Evolutionary conservation across 2,329 filamentous ascomycete species (phyloP), one percentile per base, ranked within the genome.

Genomic region (Didymella lethalis): DNA sequence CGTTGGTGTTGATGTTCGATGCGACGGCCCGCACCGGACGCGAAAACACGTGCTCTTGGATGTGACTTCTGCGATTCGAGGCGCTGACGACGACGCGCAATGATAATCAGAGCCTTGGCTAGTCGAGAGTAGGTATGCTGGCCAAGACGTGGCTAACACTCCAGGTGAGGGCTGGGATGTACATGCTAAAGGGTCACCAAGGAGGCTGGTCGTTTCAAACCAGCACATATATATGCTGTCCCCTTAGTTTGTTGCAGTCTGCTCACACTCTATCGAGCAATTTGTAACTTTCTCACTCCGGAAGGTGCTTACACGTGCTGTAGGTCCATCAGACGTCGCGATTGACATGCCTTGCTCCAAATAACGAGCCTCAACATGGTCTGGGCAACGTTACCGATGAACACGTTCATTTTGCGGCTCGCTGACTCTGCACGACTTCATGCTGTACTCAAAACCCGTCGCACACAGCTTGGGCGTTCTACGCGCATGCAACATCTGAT

Each of bases 1-100:
- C 50, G 56, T 59, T 38, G 34, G 11, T 59, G 51, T 54, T 54
- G 46, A 59, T 59, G 50, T 40, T 54, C 47, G 47, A 23, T 28
- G 32, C 23, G 10, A 38, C 56, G 56, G 56, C 50, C 56, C 56
- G 56, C 46, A 32, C 46, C 26, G 28, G 28, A 38, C 48, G 44
- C 54, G 44, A 44, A 26, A 34, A 34, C 32, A 34, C 12, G 32
- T 34, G 32, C 7, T 34, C 32, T 4, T 31, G 34, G 34, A 32
- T 14, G 28, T 36, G 38, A 44, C 45, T 48, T 38, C 12, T n/a
- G 14, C 32, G 32, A 46, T 28, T 46, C 44, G 7, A 12, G 2
- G 20, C 23, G 12, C 32, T 36, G 25, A 31, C 31, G 31, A 36
- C 25, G 26, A 43, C 16, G 10, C 40, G 4, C 32, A 41, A 38